Conservation (phyloP, 148 eudicot species). For the Dianthus caryophyllus region DNA sequence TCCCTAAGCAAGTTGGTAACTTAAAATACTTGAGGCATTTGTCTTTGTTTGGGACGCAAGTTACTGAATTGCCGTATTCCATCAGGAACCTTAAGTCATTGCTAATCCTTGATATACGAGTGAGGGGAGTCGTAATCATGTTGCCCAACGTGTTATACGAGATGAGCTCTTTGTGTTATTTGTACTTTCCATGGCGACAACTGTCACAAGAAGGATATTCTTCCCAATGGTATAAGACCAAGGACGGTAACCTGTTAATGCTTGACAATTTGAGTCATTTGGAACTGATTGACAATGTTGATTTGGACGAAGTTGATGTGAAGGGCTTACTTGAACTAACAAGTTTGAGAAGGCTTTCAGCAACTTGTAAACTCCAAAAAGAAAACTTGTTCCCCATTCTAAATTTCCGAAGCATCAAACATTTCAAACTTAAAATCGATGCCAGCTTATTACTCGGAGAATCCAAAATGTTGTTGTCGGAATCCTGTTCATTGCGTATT, state of each 20-base stretch:
- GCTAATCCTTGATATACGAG: slow-evolving; percentile 1
- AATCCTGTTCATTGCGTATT: background rate
- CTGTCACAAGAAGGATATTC: background rate
- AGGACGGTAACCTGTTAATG: background rate
- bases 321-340: background rate
- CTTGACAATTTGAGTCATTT: background rate
- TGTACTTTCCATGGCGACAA: background rate
- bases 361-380: background rate
- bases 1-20: background rate
- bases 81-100: background rate
- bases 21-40: background rate
- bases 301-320: slow-evolving; percentile 2
- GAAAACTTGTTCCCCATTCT: background rate
- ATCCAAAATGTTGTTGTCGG: background rate
- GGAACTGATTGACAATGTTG: background rate
- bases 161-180: slow-evolving; percentile 1
- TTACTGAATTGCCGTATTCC: background rate
- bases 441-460: background rate
- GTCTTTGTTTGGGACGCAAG: background rate
- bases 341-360: background rate
- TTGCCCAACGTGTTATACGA: slow-evolving; percentile 6
- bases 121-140: background rate
- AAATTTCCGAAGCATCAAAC: background rate
- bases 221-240: background rate
- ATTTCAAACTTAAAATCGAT: background rate